Evolutionary conservation across 2,329 filamentous ascomycete species (phyloP), one percentile per base, ranked within the genome.

Genomic region (Fusarium burgessii): DNA sequence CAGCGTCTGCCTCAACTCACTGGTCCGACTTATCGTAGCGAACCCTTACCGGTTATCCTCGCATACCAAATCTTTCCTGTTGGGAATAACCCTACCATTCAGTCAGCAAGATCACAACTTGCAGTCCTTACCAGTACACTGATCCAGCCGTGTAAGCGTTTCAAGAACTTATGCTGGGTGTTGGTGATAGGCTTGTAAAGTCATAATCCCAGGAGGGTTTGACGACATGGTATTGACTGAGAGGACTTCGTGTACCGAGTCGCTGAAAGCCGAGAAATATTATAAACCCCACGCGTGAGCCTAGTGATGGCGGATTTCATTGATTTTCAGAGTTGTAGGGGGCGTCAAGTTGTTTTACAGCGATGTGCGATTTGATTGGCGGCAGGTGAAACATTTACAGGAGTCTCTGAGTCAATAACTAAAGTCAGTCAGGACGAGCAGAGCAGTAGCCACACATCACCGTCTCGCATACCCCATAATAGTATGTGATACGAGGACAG

Each of bases 301-400:
- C 51, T 49, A 65, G 20, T 15, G 40, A 69, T 47, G 36, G 55
- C 33, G 69, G 58, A 55, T 56, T 65, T 56, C 50, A 68, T 65
- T 46, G 51, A 36, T 46, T 60, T 67, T 57, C 56, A 64, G 42
- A 50, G 72, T 72, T 74, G 69, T 70, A 72, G 68, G 70, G 68
- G 73, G 67, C 62, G 70, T 75, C 64, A 74, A 68, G 66, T 73
- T 73, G 67, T 78, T 80, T 66, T 78, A 80, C 79, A 78, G 74
- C 74, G 73, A 62, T 76, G 56, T 66, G 68, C 36, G 70, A 74
- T 68, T 66, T 67, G 70, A 63, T 71, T 78, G 73, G 74, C 68
- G 73, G 68, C 63, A 59, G 67, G 74, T 74, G 76, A 74, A 71
- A 77, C 70, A 74, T 76, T 80, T 79, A 80, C 77, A 75, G 68